Base-by-base conservation (phyloP, 2,329 filamentous ascomycete genomes). In the Fusarium sp. region DNA sequence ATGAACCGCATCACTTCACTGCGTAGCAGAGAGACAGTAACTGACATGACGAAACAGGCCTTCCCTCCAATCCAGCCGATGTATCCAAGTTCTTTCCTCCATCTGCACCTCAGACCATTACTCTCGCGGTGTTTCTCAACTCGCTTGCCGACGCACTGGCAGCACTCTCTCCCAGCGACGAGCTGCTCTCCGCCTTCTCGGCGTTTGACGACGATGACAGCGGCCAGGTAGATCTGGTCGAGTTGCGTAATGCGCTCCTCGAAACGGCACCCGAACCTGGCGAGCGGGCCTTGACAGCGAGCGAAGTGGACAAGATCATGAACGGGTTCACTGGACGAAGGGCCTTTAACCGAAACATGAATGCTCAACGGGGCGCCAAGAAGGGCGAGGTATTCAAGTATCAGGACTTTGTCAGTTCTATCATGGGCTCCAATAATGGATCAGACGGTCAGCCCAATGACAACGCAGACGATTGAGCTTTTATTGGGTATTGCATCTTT, bases 161-260 rank as follows among this genome's bases (percentile, higher is more conserved):
- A 1, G 84, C 88, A 0, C 80, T 98, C 15, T 96, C 92, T 1
- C 88, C 91, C 0, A 85, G 87, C 19, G 84, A 87, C 14, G 95
- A 99, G 72, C 83, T 99, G 9, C 80, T 92, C 17, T 94, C 93
- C 2, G 95, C 95, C 0, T 94, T 99, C 67, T 92, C 92, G 3
- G 95, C 95, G 0, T 98, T 98, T 72, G 95, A 99, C 71, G 91
- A 96, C 61, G 93, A 96, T 62, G 95, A 99, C 73, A 95, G 91
- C 69, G 95, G 95, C 4, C 93, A 97, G 75, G 87, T 98, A 35
- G 93, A 98, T 72, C 78, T 96, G 17, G 84, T 79, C 0, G 92
- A 97, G 75, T 77, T 99, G 61, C 87, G 90, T 41, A 91, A 95
- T 67, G 92, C 94, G 0, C 75, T 99, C 39, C 77, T 97, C 36